Base-by-base conservation (phyloP, 257 asterid genomes). In the Solanum phureja region DNA sequence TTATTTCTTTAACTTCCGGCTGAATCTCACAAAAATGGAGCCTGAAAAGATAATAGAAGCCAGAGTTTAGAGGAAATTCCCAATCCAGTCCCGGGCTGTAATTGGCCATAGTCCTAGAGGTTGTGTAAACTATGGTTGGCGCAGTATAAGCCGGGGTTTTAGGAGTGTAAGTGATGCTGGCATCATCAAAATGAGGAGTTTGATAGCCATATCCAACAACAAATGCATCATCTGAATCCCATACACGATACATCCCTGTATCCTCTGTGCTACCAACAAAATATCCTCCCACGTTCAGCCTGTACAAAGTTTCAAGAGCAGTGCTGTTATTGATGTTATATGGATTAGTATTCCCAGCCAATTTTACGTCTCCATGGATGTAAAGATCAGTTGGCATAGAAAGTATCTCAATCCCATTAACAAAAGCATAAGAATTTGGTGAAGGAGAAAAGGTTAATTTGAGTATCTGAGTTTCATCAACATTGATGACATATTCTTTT, bases 171-270 rank as follows among this genome's bases (percentile, higher is more conserved):
- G 13, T 18, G 86, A 95, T 79, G 34, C 19, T 0, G 75, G 33
- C 29, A 5, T 6, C 6, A 94, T 86, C 31, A 34, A n/a, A 12
- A n/a, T 9, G 90, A 7, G 88, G 68, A 89, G 2, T 11, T 13
- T 66, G 81, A 71, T 19, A 33, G 6, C 73, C 84, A 0, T 0
- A 23, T 10, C 56, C 83, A 18, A 21, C n/a, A 37, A 71, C 16
- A 24, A 21, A 86, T 8, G 14, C 2, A 0, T 83, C 71, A 83
- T 93, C 96, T 3, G 0, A 0, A 16, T 2, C 1, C 98, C 98
- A 94, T 34, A n/a, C 52, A 3, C 96, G 94, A 56, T 88, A 93
- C 98, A 93, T 92, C 35, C 98, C 96, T 16, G 93, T 89, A 46
- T 94, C 96, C 0, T 35, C 23, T 2, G 34, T 37, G 13, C 58